These are phyloP conservation scores for Austroboletus niveus DNA, from an alignment of 1,284 basidiomycete genomes.

Conservation along the genomic window DNA sequence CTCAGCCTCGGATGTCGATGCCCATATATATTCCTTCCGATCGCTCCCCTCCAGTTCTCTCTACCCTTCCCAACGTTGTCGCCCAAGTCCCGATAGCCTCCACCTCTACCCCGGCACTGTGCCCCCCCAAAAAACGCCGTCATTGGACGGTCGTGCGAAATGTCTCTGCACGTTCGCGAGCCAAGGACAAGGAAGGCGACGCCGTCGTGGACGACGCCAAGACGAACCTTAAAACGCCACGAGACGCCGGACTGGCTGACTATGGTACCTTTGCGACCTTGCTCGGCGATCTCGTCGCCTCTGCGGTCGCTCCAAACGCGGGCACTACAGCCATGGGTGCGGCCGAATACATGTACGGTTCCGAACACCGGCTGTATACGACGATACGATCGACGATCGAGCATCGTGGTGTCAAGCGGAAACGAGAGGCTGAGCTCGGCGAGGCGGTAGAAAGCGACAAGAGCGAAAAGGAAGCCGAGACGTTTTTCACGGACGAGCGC, in stretches of 20 bases:
- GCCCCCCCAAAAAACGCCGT: slow-evolving; percentile 20
- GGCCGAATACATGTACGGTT: slow-evolving; percentile 25
- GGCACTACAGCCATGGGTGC: neutral
- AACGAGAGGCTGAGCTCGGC: slow-evolving; percentile 4
- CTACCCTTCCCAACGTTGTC: slow-evolving; percentile 9
- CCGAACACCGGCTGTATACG: slow-evolving; percentile 38
- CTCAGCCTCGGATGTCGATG: slow-evolving; percentile 2
- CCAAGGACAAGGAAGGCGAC: slow-evolving; percentile 55
- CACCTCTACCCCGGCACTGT: neutral
- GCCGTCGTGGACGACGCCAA: slow-evolving; percentile 26
- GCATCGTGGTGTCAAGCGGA: slow-evolving; percentile 19
- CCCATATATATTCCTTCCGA: slow-evolving; percentile 15
- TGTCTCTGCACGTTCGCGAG: slow-evolving; percentile 42
- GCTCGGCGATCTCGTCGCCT: slow-evolving; percentile 32
- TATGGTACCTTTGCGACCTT: slow-evolving; percentile 60
- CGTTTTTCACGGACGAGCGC: slow-evolving; percentile 49
- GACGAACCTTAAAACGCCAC: slow-evolving; percentile 43
- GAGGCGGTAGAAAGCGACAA: slow-evolving; percentile 13
- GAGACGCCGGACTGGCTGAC: slow-evolving; percentile 54
- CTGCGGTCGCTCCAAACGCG: slow-evolving; percentile 4
- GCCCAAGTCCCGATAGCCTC: neutral
- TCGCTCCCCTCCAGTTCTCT: slow-evolving; percentile 16
- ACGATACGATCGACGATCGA: slow-evolving; percentile 33
- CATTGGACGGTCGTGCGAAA: slow-evolving; percentile 45
- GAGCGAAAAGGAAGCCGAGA: slow-evolving; percentile 4